Evolutionary conservation across 345 rosid species (phyloP).

Genomic region (Lumnitzera racemosa): DNA sequence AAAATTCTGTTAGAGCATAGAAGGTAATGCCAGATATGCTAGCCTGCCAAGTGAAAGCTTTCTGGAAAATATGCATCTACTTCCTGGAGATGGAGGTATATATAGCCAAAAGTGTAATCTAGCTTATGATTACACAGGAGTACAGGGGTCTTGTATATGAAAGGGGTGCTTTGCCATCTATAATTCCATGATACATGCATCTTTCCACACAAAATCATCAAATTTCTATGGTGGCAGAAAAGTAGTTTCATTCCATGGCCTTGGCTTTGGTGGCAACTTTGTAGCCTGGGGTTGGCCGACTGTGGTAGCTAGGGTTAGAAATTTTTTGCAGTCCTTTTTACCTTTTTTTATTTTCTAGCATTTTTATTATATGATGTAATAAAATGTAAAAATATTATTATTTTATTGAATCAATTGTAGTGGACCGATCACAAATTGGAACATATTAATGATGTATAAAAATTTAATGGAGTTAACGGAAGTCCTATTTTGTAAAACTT

Average conservation of each 20-base stretch:
- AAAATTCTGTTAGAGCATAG: constrained; percentile 11
- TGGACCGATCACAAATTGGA: no score
- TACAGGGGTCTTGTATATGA: constrained; percentile 14
- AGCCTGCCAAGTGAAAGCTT: constrained; percentile 22
- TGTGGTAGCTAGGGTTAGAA: no score
- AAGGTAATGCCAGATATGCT: constrained; percentile 22
- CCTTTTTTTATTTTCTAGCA: no score
- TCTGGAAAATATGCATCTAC: constrained; percentile 16
- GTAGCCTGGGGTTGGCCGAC: no score
- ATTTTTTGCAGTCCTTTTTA: no score
- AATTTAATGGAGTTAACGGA: no score
- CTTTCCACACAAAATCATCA: constrained; percentile 17
- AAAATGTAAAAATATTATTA: no score
- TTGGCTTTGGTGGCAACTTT: no score
- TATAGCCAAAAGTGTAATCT: constrained; percentile 23
- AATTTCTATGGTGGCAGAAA: constrained; percentile 19
- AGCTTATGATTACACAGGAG: constrained; percentile 34
- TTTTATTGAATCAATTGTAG: no score
- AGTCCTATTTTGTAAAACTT: no score
- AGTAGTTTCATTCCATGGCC: constrained; percentile 5
- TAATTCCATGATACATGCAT: constrained; percentile 10
- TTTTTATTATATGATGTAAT: no score
- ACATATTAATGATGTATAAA: no score
- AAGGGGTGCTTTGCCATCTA: constrained; percentile 16
- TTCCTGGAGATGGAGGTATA: constrained; percentile 19